Percentiles rank a stretch among this genome's conserved stretches.
These are phyloP conservation scores for Stagonosporopsis chrysanthemi DNA, from an alignment of 2,329 filamentous ascomycete species.

Conservation along the genomic window DNA sequence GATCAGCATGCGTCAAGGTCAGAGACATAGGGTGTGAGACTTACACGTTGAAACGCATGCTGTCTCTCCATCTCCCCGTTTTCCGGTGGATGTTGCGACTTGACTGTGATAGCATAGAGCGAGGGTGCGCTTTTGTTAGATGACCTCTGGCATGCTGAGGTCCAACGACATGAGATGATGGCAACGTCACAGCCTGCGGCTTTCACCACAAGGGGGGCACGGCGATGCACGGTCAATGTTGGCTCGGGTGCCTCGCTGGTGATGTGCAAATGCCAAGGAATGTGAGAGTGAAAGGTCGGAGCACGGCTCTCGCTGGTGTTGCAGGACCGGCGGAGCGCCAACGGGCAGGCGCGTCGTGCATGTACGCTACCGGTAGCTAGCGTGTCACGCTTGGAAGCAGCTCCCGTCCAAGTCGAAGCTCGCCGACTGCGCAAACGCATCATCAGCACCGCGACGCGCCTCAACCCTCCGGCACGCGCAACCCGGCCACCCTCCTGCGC, in stretches of 20 bases:
- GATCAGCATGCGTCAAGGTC: constrained; percentile 4
- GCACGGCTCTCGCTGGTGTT: constrained; percentile 3
- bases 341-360: constrained; percentile 26
- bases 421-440: constrained; percentile 6
- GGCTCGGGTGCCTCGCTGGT: too few relatives aligned
- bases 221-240: neutral
- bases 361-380: constrained; percentile 1
- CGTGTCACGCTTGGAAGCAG: constrained; percentile 22
- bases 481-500: constrained; percentile 2
- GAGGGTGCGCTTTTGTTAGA: neutral
- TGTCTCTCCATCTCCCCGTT: constrained; percentile 46
- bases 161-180: too few relatives aligned
- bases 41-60: constrained; percentile 50
- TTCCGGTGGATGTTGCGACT: constrained; percentile 1
- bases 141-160: neutral
- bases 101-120: neutral
- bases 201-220: neutral
- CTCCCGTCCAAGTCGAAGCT: constrained; percentile 18
- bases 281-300: constrained; percentile 4
- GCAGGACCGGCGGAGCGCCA: constrained; percentile 21
- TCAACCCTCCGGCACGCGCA: constrained; percentile 18
- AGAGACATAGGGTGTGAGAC: neutral
- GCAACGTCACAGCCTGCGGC: neutral
- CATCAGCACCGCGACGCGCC: constrained; percentile 20
- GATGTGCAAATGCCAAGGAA: neutral